phyloP scores from a whole-genome alignment of 495 filamentous ascomycete genomes.

The Clavariopsis aquatica region DNA sequence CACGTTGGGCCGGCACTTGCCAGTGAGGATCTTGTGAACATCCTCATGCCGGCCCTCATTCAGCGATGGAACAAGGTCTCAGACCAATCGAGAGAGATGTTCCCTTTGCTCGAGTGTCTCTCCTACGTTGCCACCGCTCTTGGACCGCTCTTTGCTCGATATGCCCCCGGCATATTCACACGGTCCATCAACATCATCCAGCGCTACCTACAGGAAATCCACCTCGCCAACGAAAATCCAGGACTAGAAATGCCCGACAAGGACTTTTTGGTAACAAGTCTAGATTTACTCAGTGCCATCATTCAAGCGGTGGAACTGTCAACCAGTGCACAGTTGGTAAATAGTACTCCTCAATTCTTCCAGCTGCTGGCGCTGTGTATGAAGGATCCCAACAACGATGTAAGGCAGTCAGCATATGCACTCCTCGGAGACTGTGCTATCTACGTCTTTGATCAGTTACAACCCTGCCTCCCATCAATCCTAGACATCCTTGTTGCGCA shows the following conservation, averaged over 20 bases:
- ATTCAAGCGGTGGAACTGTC: conserved; percentile 83
- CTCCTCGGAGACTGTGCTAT: conserved; percentile 95
- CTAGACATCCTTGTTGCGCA: conserved; percentile 81
- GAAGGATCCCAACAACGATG: conserved; percentile 88
- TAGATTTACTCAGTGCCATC: conserved; percentile 90
- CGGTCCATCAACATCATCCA: conserved; percentile 90
- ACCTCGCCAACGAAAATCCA: conserved; percentile 62
- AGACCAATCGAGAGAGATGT: conserved; percentile 90
- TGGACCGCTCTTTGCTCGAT: conserved; percentile 77
- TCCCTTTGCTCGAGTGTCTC: conserved; percentile 90
- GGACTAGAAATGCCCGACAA: conserved; percentile 83
- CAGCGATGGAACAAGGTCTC: conserved; percentile 82
- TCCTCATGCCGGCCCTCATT: conserved; percentile 94
- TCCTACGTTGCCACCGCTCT: conserved; percentile 92
- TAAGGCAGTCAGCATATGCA: conserved; percentile 94
- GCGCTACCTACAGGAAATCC: conserved; percentile 76
- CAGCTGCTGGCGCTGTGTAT: conserved; percentile 88
- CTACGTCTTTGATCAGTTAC: conserved; percentile 84
- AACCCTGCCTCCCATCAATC: conserved; percentile 68
- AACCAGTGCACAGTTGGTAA: conserved; percentile 75
- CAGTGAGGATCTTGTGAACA: conserved; percentile 71
- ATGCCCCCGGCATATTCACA: conserved; percentile 77
- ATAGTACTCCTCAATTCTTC: conserved; percentile 80
- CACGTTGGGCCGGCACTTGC: conserved; percentile 79
- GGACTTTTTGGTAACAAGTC: conserved; percentile 94